Base-by-base conservation (phyloP, 2,329 filamentous ascomycete species). In the Ceratocystis ficicola region DNA sequence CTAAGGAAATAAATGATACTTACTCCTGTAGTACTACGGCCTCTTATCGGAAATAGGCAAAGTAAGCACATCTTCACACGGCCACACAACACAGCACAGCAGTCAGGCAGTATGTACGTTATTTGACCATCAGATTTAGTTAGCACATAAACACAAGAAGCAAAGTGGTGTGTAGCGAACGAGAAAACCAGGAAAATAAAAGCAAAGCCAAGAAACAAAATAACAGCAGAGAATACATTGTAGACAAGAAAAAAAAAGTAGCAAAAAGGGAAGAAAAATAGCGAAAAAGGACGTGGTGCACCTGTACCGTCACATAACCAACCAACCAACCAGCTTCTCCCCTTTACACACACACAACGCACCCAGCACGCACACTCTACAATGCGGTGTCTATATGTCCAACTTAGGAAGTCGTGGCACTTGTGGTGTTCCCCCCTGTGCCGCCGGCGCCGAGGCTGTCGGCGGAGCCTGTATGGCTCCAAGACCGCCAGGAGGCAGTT, bases 401-500 rank as follows among this genome's bases (percentile, higher is more conserved):
- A 67, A 48, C 32, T 57, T 41, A 22, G 65, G 65, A 32, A 67
- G 63, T 59, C 61, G 63, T 6, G 63, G 66, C 46, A 67, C 44
- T 44, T 63, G 62, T n/a, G 66, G 63, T 44, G 22, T 44, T 20
- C 46, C 44, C 44, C 46, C 44, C 20, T 65, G 65, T 3, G 55
- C 25, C 22, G 52, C 10, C 3, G 55, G 30, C 10, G 52, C 10
- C n/a, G 65, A 52, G 22, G 65, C 52, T 20, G 57, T 20, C 10
- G 62, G 20, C 12, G 57, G 59, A 44, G 55, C 30, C 59, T 55
- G 63, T 6, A 41, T 28, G 1, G 65, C 65, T 20, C 61, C 62
- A 20, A 67, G 52, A 20, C 65, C 65, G 17, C 65, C 65, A 7
- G 62, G 36, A 8, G 63, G 66, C 10, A 74, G 65, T 55, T 80